Conservation (phyloP, 495 filamentous ascomycete species). For the Penicillium antarcticum region DNA sequence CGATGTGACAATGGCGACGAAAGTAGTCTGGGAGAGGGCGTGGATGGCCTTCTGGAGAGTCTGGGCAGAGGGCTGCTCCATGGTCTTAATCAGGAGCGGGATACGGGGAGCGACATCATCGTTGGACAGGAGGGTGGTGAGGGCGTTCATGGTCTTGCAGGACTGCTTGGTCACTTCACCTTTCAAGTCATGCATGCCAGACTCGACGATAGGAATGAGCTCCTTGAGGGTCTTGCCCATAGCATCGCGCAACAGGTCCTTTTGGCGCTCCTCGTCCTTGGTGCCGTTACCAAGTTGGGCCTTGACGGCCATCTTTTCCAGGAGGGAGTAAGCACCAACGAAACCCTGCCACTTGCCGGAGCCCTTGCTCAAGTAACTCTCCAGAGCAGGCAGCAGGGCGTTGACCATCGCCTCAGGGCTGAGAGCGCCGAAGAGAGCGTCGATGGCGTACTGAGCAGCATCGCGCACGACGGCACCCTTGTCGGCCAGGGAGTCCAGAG, state of each 20-base stretch:
- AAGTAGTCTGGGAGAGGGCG: slow-evolving; percentile 96
- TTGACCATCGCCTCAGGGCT: slow-evolving; percentile 77
- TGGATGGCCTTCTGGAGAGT: slow-evolving; percentile 93
- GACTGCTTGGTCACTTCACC: slow-evolving; percentile 85
- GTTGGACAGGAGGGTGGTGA: slow-evolving; percentile 90
- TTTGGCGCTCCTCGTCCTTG: slow-evolving; percentile 75
- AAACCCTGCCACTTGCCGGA: slow-evolving; percentile 95
- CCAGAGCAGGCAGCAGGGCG: slow-evolving; percentile 71
- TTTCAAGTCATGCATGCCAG: slow-evolving; percentile 96
- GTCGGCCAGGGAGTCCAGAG: slow-evolving; percentile 84
- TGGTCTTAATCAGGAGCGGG: slow-evolving; percentile 87
- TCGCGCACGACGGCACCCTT: slow-evolving; percentile 87
- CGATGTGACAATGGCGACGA: slow-evolving; percentile 96
- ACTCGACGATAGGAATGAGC: slow-evolving; percentile 88
- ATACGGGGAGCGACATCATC: slow-evolving; percentile 94
- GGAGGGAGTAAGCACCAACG: slow-evolving; percentile 74
- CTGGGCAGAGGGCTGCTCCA: slow-evolving; percentile 90
- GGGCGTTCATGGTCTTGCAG: slow-evolving; percentile 80
- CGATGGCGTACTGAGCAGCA: slow-evolving; percentile 88
- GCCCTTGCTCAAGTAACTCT: slow-evolving; percentile 69
- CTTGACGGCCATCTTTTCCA: slow-evolving; percentile 90
- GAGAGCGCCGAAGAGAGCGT: slow-evolving; percentile 77
- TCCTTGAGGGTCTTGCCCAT: slow-evolving; percentile 91
- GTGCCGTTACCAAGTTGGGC: slow-evolving; percentile 78
- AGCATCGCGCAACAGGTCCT: slow-evolving; percentile 82